Evolutionary conservation across 2,329 filamentous ascomycete species (phyloP).

Genomic region (Xylaria sp.): DNA sequence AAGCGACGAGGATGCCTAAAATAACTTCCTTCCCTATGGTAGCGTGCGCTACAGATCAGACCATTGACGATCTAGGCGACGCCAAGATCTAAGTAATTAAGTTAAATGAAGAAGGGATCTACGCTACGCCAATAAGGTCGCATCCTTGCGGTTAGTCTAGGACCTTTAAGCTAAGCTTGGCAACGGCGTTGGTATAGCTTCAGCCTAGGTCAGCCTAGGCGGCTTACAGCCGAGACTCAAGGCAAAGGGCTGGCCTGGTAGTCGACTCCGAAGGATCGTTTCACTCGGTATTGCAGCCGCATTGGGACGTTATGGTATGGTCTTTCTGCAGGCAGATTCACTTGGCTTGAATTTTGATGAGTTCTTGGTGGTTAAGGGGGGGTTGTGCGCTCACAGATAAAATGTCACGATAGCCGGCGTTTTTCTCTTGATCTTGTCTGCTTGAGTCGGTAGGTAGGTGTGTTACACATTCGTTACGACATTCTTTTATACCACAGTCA

Average conservation of each 20-base stretch:
- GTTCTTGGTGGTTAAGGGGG: not conserved
- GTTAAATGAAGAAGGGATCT: conserved; percentile 24
- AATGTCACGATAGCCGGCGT: conserved; percentile 22
- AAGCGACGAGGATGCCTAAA: conserved; percentile 16
- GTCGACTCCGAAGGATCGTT: conserved; percentile 10
- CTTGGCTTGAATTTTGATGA: not conserved
- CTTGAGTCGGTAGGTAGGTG: conserved; percentile 5
- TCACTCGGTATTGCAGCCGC: conserved; percentile 6
- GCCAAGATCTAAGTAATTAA: conserved; percentile 23
- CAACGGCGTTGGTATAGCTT: conserved; percentile 30
- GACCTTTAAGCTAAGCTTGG: conserved; percentile 17
- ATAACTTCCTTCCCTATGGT: conserved; percentile 3
- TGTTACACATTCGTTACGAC: conserved; percentile 16
- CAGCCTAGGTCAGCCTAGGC: conserved; percentile 28
- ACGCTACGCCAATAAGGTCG: conserved; percentile 16
- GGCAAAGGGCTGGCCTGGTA: not conserved
- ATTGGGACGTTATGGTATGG: not conserved
- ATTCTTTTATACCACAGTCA: conserved; percentile 18
- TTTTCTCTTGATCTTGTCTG: not conserved
- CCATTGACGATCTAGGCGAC: conserved; percentile 1
- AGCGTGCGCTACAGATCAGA: conserved; percentile 6
- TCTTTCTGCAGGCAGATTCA: conserved; percentile 1
- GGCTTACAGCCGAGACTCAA: conserved; percentile 9
- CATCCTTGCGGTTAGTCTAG: conserved; percentile 7
- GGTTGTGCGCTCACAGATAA: conserved; percentile 16